A percentile compares a stretch with the other conserved stretches of the same genome.
These are phyloP conservation scores for Nyssa sinensis DNA, from an alignment of 148 eudicot genomes.

Conservation along the genomic window DNA sequence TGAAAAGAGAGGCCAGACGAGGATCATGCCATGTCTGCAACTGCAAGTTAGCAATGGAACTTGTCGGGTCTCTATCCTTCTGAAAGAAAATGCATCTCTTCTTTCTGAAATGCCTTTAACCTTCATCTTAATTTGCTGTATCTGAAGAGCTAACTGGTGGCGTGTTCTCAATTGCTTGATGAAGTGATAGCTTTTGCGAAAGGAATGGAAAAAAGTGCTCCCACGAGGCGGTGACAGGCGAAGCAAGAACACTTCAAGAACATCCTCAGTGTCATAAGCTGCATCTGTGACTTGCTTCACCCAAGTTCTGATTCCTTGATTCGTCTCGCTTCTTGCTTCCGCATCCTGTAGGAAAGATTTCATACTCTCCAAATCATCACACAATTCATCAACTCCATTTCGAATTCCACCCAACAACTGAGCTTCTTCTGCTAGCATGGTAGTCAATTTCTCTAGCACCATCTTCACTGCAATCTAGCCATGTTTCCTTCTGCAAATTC, in stretches of 20 bases:
- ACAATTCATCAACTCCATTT: background rate
- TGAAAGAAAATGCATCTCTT: constrained; percentile 2
- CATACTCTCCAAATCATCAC: too few species aligned
- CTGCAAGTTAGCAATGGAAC: background rate
- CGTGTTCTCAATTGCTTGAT: background rate
- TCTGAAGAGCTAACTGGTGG: background rate
- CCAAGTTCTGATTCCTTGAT: constrained; percentile 4
- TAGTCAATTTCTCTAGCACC: constrained; percentile 8
- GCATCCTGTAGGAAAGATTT: constrained; percentile 8
- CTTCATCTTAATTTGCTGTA: background rate
- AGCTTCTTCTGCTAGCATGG: constrained; percentile 7
- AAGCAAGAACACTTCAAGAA: constrained; percentile 7
- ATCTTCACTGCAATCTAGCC: background rate
- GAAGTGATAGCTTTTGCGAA: background rate
- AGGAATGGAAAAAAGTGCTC: background rate
- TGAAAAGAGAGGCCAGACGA: constrained; percentile 1
- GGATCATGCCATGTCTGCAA: constrained; percentile 5
- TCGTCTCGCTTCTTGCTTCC: constrained; percentile 3
- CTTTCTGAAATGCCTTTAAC: constrained; percentile 12
- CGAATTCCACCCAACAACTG: background rate
- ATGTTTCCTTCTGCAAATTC: too few species aligned
- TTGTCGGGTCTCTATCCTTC: background rate
- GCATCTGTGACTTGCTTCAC: constrained; percentile 16
- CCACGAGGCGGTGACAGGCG: background rate
- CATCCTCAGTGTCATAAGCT: constrained; percentile 6